These are phyloP conservation scores for Fusarium heterosporum DNA, from an alignment of 2,329 filamentous ascomycete genomes.

Conservation along the genomic window DNA sequence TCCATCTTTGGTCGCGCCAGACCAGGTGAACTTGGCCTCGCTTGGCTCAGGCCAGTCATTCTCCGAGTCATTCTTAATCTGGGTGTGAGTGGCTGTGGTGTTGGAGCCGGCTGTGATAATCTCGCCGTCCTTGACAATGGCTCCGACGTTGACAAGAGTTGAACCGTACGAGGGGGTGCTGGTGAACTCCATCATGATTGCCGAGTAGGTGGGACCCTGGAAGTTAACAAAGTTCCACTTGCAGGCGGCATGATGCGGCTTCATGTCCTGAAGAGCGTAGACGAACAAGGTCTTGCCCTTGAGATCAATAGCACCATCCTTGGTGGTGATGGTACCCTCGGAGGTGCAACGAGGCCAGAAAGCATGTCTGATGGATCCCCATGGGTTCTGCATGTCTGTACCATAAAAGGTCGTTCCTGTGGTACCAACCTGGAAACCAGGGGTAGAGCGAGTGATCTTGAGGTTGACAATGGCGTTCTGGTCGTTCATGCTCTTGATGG, in stretches of 20 bases:
- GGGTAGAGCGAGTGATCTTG: slow-evolving; percentile 79
- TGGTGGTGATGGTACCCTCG: slow-evolving; percentile 86
- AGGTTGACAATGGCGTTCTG: slow-evolving; percentile 85
- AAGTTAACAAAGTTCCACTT: slow-evolving; percentile 96
- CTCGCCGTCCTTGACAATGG: slow-evolving; percentile 82
- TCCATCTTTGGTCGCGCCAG: slow-evolving; percentile 80
- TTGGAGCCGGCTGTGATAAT: slow-evolving; percentile 78
- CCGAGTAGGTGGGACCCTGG: slow-evolving; percentile 87
- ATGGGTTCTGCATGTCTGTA: slow-evolving; percentile 85
- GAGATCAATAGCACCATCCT: slow-evolving; percentile 84
- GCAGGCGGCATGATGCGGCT: slow-evolving; percentile 94
- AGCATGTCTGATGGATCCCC: slow-evolving; percentile 90
- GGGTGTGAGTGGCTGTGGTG: slow-evolving; percentile 76
- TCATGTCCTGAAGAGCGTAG: slow-evolving; percentile 96
- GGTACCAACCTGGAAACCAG: slow-evolving; percentile 86
- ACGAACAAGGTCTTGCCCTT: slow-evolving; percentile 83
- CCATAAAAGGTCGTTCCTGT: slow-evolving; percentile 88
- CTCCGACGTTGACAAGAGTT: slow-evolving; percentile 85
- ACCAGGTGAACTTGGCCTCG: slow-evolving; percentile 80
- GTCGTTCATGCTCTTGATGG: slow-evolving; percentile 91
- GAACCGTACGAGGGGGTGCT: slow-evolving; percentile 93
- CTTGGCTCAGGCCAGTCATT: slow-evolving; percentile 92
- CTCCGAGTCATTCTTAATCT: slow-evolving; percentile 76
- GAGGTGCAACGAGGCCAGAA: slow-evolving; percentile 93
- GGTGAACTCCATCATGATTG: slow-evolving; percentile 94